Evolutionary conservation across 1,139 yeast species (phyloP).

Genomic region (Casaregolazyma lundiana): DNA sequence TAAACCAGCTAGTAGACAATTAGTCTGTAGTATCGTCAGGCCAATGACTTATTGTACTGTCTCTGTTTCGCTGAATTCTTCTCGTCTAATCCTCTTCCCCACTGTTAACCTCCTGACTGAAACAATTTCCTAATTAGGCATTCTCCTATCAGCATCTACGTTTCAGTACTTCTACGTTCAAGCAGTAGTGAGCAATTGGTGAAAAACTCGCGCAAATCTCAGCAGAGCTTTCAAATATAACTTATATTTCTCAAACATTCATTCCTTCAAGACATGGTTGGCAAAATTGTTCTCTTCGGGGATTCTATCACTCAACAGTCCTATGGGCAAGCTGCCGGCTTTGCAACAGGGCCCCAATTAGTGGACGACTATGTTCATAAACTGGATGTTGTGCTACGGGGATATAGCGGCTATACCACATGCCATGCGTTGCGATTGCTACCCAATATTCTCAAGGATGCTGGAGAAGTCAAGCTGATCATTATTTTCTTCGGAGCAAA

Average conservation of each 20-base stretch:
- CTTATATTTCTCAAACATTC: background rate
- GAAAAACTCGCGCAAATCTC: too few relatives aligned
- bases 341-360: slow-evolving; percentile 3
- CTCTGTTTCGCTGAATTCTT: too few relatives aligned
- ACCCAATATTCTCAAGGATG: slow-evolving; percentile 19
- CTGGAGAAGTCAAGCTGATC: slow-evolving; percentile 8
- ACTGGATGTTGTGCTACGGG: slow-evolving; percentile 53
- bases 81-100: too few relatives aligned
- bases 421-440: slow-evolving; percentile 37
- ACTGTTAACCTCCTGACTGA: too few relatives aligned
- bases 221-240: too few relatives aligned
- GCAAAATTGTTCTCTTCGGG: slow-evolving; percentile 54
- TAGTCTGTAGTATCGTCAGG: too few relatives aligned
- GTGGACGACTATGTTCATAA: slow-evolving; percentile 39
- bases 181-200: too few relatives aligned
- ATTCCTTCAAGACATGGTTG: background rate
- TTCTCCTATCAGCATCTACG: too few relatives aligned
- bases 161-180: too few relatives aligned
- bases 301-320: slow-evolving; percentile 51
- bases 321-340: slow-evolving; percentile 1
- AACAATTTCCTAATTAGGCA: too few relatives aligned
- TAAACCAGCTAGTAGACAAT: too few relatives aligned
- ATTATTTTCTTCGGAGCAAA: slow-evolving; percentile 68
- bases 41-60: too few relatives aligned
- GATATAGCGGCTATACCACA: slow-evolving; percentile 57